phyloP scores from a whole-genome alignment of 768 basidiomycete species.

The Tulasnella sp. region DNA sequence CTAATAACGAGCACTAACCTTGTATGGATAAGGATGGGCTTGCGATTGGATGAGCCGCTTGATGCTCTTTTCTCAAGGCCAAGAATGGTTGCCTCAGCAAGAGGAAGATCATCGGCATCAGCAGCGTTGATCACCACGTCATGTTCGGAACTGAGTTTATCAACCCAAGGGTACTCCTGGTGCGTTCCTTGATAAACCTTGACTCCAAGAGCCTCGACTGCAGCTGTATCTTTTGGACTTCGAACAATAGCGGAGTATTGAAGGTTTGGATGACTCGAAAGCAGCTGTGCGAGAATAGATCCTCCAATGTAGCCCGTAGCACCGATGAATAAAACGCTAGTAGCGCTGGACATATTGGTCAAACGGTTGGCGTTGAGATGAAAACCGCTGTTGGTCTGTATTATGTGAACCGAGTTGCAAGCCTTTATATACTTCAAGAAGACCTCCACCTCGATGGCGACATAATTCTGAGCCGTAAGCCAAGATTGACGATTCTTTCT shows the following conservation, averaged over 20 bases:
- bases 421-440: too few species aligned
- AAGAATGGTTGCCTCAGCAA: slow-evolving; percentile 7
- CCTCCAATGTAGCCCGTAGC: slow-evolving; percentile 18
- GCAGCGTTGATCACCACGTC: slow-evolving; percentile 15
- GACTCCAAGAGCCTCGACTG: slow-evolving; percentile 17
- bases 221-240: slow-evolving; percentile 12
- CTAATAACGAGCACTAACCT: not conserved
- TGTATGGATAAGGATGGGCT: slow-evolving; percentile 19
- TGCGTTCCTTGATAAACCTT: slow-evolving; percentile 13
- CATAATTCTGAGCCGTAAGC: too few species aligned
- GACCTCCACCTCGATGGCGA: too few species aligned
- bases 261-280: slow-evolving; percentile 23
- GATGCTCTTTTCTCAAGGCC: slow-evolving; percentile 1
- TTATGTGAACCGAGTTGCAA: too few species aligned
- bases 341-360: too few species aligned
- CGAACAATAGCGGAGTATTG: slow-evolving; percentile 18
- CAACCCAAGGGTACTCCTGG: slow-evolving; percentile 11
- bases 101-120: slow-evolving; percentile 14
- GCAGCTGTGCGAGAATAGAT: slow-evolving; percentile 28
- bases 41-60: not conserved
- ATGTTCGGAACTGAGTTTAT: slow-evolving; percentile 9
- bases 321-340: slow-evolving; percentile 11
- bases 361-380: too few species aligned
- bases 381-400: too few species aligned
- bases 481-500: too few species aligned